phyloP scores from a whole-genome alignment of 2,329 filamentous ascomycete species.

The Alternaria sp. region DNA sequence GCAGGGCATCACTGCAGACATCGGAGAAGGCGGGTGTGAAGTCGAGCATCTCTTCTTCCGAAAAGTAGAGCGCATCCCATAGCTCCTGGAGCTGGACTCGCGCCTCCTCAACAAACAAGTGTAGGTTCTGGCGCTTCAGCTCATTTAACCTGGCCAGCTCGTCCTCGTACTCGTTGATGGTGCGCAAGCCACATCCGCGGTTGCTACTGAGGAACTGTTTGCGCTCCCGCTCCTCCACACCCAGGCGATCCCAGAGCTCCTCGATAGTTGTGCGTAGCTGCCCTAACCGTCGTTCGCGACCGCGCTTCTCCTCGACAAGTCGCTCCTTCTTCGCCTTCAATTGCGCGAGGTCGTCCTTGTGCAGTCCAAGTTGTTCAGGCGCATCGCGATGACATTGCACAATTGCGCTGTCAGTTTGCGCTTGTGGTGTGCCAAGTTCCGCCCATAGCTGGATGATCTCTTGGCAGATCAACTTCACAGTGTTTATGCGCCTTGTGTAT shows the following conservation, averaged over 20 bases:
- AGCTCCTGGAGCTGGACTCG: constrained; percentile 89
- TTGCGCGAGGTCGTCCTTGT: constrained; percentile 81
- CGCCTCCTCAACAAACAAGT: constrained; percentile 94
- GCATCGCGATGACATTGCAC: constrained; percentile 89
- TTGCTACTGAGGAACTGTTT: constrained; percentile 87
- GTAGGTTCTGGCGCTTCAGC: constrained; percentile 92
- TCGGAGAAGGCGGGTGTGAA: constrained; percentile 97
- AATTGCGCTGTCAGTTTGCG: constrained; percentile 86
- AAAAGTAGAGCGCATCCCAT: constrained; percentile 94
- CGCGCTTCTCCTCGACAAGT: constrained; percentile 86
- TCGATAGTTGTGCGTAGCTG: constrained; percentile 83
- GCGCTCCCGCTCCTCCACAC: constrained; percentile 81
- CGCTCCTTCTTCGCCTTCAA: constrained; percentile 80
- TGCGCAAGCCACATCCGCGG: constrained; percentile 86
- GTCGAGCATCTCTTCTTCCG: constrained; percentile 97
- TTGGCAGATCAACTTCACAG: constrained; percentile 77
- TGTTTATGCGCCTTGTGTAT: constrained; percentile 82
- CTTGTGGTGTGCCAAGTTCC: constrained; percentile 91
- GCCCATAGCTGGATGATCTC: constrained; percentile 95
- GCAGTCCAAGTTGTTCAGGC: constrained; percentile 91
- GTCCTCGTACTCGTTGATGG: constrained; percentile 95
- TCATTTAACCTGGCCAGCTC: constrained; percentile 87
- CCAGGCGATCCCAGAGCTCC: constrained; percentile 85
- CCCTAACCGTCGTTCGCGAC: constrained; percentile 77
- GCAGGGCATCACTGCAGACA: constrained; percentile 92